A percentile compares a stretch with the other conserved stretches of the same genome.
Evolutionary conservation across 148 eudicot species (phyloP).

Genomic region (Gaultheria prostrata): DNA sequence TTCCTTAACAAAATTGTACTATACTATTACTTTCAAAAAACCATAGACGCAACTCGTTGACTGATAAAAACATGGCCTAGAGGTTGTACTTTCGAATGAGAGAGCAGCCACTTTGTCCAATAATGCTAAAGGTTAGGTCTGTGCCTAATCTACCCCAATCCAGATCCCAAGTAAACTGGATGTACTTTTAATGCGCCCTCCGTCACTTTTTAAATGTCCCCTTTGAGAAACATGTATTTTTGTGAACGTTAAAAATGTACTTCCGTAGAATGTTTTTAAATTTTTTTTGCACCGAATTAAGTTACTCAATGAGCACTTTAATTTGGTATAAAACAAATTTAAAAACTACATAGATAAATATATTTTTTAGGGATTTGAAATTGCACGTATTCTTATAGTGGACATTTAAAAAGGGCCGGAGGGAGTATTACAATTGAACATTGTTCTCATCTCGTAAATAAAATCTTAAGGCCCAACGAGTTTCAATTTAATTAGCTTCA

Average conservation of each 20-base stretch:
- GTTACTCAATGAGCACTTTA: too few species aligned
- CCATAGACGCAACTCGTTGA: not conserved
- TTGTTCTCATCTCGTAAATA: not conserved
- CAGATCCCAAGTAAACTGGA: not conserved
- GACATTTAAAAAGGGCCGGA: too few species aligned
- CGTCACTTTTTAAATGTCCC: too few species aligned
- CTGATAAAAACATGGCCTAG: not conserved
- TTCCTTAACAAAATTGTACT: not conserved
- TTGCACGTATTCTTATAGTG: too few species aligned
- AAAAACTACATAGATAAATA: too few species aligned
- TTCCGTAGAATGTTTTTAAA: too few species aligned
- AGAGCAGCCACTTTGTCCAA: not conserved
- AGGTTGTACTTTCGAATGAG: not conserved
- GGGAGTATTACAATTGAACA: not conserved
- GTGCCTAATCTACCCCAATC: not conserved
- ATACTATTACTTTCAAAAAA: not conserved
- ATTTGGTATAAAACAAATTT: too few species aligned
- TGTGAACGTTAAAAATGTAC: too few species aligned
- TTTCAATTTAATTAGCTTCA: not conserved
- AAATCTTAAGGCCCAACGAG: not conserved
- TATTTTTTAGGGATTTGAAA: too few species aligned
- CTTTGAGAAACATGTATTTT: too few species aligned
- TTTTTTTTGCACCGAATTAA: too few species aligned
- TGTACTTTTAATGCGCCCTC: not conserved
- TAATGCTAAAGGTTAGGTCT: not conserved